Conservation (phyloP, 306 rosid genomes). For the Carpinus fangiana region DNA sequence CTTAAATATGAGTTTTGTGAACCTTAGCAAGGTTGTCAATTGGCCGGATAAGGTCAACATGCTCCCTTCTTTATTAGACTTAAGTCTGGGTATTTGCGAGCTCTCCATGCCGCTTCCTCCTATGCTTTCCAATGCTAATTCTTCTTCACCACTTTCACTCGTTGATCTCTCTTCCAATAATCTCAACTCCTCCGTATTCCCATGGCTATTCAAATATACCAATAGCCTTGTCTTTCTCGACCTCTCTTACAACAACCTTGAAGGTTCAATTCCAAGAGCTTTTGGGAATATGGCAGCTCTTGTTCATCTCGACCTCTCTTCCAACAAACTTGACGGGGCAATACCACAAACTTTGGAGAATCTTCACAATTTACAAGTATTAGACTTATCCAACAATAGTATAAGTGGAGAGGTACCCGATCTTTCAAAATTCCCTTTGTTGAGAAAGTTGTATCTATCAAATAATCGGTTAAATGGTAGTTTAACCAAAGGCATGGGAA, state of each 20-base stretch:
- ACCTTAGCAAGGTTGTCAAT: not conserved
- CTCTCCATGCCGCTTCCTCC: not conserved
- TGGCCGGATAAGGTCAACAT: not conserved
- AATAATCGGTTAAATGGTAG: not conserved
- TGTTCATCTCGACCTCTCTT: not conserved
- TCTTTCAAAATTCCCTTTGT: not conserved
- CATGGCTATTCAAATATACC: slow-evolving; percentile 1
- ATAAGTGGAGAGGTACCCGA: not conserved
- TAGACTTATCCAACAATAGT: not conserved
- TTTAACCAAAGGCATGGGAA: not conserved
- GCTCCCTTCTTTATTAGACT: not conserved
- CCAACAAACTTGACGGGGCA: not conserved
- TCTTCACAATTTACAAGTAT: no score
- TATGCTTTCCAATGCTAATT: not conserved
- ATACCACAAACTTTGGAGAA: no score
- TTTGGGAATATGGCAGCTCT: not conserved
- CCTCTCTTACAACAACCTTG: accelerated
- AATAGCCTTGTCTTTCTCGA: not conserved
- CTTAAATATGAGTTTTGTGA: not conserved
- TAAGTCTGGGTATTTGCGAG: accelerated
- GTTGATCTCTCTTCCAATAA: not conserved
- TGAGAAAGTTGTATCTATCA: not conserved
- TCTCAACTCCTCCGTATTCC: not conserved
- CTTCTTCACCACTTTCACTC: not conserved
- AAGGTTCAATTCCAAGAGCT: slow-evolving; percentile 2